Conservation (phyloP, 2,329 filamentous ascomycete species). For the Monosporascus sp. region DNA sequence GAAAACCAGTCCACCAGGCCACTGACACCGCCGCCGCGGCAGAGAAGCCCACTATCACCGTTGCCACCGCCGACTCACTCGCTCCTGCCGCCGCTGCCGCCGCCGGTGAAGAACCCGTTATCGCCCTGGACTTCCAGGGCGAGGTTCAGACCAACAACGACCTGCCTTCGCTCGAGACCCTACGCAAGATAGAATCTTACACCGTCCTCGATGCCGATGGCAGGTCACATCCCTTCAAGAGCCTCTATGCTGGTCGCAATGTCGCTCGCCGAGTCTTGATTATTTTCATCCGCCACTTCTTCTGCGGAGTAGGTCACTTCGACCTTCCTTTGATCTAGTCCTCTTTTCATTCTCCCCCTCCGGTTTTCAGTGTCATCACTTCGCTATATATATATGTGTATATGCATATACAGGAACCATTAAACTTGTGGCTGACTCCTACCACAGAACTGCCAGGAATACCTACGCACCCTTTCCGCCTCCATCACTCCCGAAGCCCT, state of each 20-base stretch:
- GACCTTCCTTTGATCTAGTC: not conserved
- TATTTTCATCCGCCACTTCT: slow-evolving; percentile 75
- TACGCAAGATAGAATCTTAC: slow-evolving; percentile 49
- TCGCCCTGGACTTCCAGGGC: slow-evolving; percentile 50
- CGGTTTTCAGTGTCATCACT: not conserved
- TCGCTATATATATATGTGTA: not conserved
- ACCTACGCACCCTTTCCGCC: slow-evolving; percentile 57
- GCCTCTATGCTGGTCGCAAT: slow-evolving; percentile 53
- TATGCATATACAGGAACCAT: slow-evolving; percentile 3
- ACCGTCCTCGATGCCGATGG: slow-evolving; percentile 58
- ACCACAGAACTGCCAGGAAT: slow-evolving; percentile 68
- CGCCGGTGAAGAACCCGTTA: slow-evolving; percentile 29
- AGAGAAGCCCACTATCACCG: slow-evolving; percentile 1
- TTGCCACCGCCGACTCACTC: slow-evolving; percentile 1
- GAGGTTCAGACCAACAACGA: slow-evolving; percentile 51
- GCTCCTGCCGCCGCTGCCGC: slow-evolving; percentile 1
- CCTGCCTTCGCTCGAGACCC: slow-evolving; percentile 42
- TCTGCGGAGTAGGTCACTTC: slow-evolving; percentile 61
- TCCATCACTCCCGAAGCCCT: slow-evolving; percentile 49
- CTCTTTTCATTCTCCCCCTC: not conserved
- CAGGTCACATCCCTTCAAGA: slow-evolving; percentile 56
- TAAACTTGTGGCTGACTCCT: not conserved
- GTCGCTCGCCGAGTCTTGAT: slow-evolving; percentile 56
- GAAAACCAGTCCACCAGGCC: too few relatives aligned
- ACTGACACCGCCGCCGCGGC: too few relatives aligned